Percentiles rank a stretch among this genome's conserved stretches.
These are phyloP conservation scores for Vigna trinervia DNA, from an alignment of 306 rosid species.

Conservation along the genomic window DNA sequence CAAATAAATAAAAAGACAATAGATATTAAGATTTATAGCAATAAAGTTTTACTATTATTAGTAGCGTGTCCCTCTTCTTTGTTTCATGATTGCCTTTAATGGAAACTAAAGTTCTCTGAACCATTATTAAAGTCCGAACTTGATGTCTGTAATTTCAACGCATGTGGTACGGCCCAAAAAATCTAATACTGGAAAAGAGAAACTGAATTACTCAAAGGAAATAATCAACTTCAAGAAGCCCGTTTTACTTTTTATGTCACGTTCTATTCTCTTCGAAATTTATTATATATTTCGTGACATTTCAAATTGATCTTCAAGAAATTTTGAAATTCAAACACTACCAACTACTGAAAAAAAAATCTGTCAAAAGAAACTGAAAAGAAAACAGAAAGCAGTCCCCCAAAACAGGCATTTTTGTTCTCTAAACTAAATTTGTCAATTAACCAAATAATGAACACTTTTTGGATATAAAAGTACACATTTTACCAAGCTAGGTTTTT, in stretches of 20 bases:
- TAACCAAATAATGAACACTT: conserved; percentile 2
- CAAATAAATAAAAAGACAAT: too few species aligned
- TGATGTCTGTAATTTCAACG: background rate
- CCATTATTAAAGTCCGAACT: background rate
- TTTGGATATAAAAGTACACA: background rate
- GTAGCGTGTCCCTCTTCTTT: background rate
- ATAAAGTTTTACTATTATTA: too few species aligned
- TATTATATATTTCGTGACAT: too few species aligned
- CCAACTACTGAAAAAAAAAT: too few species aligned
- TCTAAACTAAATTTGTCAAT: background rate
- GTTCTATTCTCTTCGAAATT: background rate
- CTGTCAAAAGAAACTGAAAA: too few species aligned
- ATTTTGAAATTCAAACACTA: too few species aligned
- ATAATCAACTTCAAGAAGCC: background rate
- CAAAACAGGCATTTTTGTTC: background rate
- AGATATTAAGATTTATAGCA: too few species aligned
- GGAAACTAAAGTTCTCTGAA: background rate
- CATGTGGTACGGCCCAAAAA: background rate
- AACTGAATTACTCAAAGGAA: background rate
- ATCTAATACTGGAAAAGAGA: background rate
- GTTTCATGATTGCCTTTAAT: background rate
- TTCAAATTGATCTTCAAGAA: too few species aligned
- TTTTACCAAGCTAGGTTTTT: too few species aligned
- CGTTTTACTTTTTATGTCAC: background rate
- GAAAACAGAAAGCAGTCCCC: too few species aligned